Evolutionary conservation across 345 rosid genomes (phyloP).

Genomic region (Moricandia moricandioides): DNA sequence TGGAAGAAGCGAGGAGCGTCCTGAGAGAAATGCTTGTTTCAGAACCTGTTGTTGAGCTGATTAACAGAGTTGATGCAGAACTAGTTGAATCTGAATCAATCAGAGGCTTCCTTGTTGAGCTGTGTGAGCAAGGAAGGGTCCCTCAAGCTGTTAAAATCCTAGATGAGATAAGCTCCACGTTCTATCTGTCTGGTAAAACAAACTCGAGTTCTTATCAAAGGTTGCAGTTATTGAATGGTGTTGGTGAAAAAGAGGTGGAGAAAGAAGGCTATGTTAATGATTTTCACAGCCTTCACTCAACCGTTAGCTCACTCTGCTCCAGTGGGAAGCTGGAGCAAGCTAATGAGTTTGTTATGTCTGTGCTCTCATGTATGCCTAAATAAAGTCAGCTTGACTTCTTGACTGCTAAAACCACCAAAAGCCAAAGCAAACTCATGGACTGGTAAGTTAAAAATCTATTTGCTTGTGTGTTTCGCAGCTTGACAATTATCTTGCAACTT

Average conservation of each 20-base stretch:
- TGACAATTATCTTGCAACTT: conserved; percentile 5
- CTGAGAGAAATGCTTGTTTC: conserved; percentile 87
- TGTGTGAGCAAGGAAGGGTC: conserved; percentile 55
- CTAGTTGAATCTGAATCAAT: conserved; percentile 78
- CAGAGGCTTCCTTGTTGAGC: conserved; percentile 53
- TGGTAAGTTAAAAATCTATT: neutral
- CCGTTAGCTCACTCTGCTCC: conserved; percentile 60
- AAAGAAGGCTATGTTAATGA: conserved; percentile 32
- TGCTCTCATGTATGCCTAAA: conserved; percentile 42
- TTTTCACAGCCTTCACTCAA: conserved; percentile 55
- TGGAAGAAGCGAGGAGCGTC: conserved; percentile 80
- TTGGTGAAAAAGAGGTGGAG: conserved; percentile 22
- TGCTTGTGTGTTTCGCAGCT: conserved; percentile 3
- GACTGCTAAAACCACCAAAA: conserved; percentile 18
- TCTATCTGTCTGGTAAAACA: conserved; percentile 31
- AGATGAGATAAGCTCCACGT: conserved; percentile 41
- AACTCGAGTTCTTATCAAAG: conserved; percentile 7
- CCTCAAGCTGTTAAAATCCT: conserved; percentile 47
- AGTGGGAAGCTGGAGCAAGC: conserved; percentile 65
- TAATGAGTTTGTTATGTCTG: conserved; percentile 47
- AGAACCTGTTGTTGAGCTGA: conserved; percentile 51
- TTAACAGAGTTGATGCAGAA: conserved; percentile 56
- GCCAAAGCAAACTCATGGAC: neutral
- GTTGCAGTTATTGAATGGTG: conserved; percentile 18
- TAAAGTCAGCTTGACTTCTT: conserved; percentile 16